These are phyloP conservation scores for Scheffersomyces coipomensis DNA, from an alignment of 805 yeast species.

Conservation along the genomic window DNA sequence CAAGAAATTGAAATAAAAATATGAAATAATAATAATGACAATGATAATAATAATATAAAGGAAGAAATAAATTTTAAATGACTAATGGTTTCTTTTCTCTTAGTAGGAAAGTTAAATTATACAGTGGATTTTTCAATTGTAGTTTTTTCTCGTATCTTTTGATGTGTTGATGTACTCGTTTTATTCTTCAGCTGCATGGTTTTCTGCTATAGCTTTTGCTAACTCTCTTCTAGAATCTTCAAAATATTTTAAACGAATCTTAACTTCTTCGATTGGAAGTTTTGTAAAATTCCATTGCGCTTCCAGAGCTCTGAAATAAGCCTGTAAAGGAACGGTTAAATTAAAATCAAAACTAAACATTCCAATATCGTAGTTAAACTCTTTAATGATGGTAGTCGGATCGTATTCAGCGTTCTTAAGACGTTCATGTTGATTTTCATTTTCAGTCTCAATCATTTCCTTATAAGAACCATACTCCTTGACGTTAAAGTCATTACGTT, in stretches of 20 bases:
- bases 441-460: conserved; percentile 6
- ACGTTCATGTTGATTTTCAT: conserved; percentile 7
- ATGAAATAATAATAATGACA: too few relatives aligned
- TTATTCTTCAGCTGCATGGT: neutral
- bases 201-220: conserved; percentile 2
- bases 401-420: conserved; percentile 5
- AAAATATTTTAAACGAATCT: conserved; percentile 3
- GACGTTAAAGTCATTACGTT: neutral
- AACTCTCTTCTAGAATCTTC: conserved; percentile 6
- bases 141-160: too few relatives aligned
- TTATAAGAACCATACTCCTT: neutral
- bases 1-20: too few relatives aligned
- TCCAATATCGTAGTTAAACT: conserved; percentile 22
- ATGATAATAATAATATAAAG: too few relatives aligned
- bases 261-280: conserved; percentile 2
- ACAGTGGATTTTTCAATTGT: too few relatives aligned
- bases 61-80: too few relatives aligned
- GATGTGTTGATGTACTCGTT: too few relatives aligned
- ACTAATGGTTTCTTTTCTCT: too few relatives aligned
- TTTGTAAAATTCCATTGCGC: neutral
- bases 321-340: conserved; percentile 1
- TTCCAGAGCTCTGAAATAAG: conserved; percentile 1
- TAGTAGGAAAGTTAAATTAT: too few relatives aligned
- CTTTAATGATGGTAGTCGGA: conserved; percentile 3
- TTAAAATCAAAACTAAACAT: conserved; percentile 27